phyloP scores from a whole-genome alignment of 176 grass and related monocot genomes.

The Eleusine coracana region DNA sequence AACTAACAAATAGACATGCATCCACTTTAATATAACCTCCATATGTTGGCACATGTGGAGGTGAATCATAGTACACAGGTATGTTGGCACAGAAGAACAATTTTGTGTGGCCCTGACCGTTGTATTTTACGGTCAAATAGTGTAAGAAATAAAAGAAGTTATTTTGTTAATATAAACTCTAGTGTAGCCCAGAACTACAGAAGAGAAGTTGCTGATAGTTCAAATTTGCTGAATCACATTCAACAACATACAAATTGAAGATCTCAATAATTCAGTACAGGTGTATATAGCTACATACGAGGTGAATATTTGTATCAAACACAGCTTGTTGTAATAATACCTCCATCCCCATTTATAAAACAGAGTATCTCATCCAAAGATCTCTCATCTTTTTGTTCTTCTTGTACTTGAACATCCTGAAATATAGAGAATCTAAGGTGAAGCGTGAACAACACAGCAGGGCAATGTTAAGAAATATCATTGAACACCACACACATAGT shows the following conservation, averaged over 20 bases:
- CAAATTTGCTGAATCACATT: not conserved
- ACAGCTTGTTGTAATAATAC: slow-evolving; percentile 57
- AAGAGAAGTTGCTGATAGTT: not conserved
- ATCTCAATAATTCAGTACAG: not conserved
- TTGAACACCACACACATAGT: slow-evolving; percentile 14
- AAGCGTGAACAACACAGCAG: slow-evolving; percentile 13
- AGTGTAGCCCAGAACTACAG: not conserved
- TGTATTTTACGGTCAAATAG: slow-evolving; percentile 6
- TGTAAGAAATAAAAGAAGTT: not conserved
- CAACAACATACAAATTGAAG: not conserved
- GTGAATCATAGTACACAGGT: not conserved
- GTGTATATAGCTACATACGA: not conserved
- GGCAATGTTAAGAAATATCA: not conserved
- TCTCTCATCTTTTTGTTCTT: slow-evolving; percentile 88
- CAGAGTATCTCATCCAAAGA: slow-evolving; percentile 97
- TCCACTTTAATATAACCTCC: not conserved
- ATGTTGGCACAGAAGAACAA: no score
- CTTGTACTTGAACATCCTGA: slow-evolving; percentile 82
- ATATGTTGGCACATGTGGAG: no score
- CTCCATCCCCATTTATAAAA: slow-evolving; percentile 99
- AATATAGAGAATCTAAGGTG: slow-evolving; percentile 45
- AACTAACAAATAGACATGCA: slow-evolving; percentile 6
- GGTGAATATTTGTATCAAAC: not conserved
- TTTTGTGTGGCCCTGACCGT: not conserved
- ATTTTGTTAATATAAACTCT: not conserved